Evolutionary conservation across 2,329 filamentous ascomycete species (phyloP).

Genomic region (Hypoxylon rubiginosum): DNA sequence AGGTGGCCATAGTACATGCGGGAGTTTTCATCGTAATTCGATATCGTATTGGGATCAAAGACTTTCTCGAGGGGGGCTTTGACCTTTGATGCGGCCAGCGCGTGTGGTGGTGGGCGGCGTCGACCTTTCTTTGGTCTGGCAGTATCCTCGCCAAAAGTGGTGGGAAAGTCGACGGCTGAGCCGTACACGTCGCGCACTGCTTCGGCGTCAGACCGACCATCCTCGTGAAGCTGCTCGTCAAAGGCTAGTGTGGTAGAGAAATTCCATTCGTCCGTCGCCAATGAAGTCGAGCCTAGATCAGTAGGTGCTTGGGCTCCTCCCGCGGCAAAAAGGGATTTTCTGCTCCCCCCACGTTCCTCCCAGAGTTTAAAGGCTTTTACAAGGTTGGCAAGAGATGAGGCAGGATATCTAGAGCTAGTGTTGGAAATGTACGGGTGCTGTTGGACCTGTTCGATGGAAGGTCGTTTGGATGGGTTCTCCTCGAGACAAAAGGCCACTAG

Average conservation of each 20-base stretch:
- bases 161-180: slow-evolving; percentile 67
- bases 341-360: slow-evolving; percentile 80
- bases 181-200: slow-evolving; percentile 74
- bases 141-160: slow-evolving; percentile 63
- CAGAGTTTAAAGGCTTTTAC: slow-evolving; percentile 81
- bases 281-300: slow-evolving; percentile 59
- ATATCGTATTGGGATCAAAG: slow-evolving; percentile 75
- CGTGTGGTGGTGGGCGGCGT: slow-evolving; percentile 69
- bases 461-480: slow-evolving; percentile 75
- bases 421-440: slow-evolving; percentile 77
- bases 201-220: slow-evolving; percentile 60
- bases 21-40: slow-evolving; percentile 74
- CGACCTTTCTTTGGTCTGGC: slow-evolving; percentile 67
- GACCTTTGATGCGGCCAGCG: slow-evolving; percentile 69
- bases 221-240: slow-evolving; percentile 68
- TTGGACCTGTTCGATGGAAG: slow-evolving; percentile 77
- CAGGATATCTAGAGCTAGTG: slow-evolving; percentile 73
- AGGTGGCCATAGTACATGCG: slow-evolving; percentile 69
- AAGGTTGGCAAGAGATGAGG: slow-evolving; percentile 72
- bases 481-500: slow-evolving; percentile 81
- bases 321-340: slow-evolving; percentile 73
- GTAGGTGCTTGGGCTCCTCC: slow-evolving; percentile 69
- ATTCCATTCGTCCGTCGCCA: slow-evolving; percentile 74
- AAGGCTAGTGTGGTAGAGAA: slow-evolving; percentile 76
- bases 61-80: slow-evolving; percentile 73